Evolutionary conservation across 2,329 filamentous ascomycete species (phyloP).

Genomic region (Cladosporium sp.): DNA sequence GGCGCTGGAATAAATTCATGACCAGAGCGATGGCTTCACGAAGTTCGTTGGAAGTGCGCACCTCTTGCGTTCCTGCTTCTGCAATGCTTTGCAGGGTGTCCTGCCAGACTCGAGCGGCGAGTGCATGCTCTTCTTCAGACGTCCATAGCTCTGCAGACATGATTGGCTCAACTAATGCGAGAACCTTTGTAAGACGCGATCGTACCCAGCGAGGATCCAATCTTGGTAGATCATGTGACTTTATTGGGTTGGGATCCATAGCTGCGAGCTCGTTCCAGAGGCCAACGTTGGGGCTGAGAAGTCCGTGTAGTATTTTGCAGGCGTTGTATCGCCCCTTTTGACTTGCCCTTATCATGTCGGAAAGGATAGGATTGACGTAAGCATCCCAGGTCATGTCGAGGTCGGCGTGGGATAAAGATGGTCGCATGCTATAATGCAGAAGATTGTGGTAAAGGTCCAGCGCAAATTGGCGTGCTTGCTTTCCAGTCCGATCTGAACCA

Average conservation of each 20-base stretch:
- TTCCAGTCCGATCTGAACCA: conserved; percentile 46
- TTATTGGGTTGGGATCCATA: conserved; percentile 46
- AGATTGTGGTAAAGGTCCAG: conserved; percentile 74
- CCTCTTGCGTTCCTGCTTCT: conserved; percentile 72
- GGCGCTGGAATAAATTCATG: conserved; percentile 61
- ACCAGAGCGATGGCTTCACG: conserved; percentile 71
- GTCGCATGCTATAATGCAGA: conserved; percentile 76
- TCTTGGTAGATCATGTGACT: conserved; percentile 71
- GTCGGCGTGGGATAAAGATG: conserved; percentile 59
- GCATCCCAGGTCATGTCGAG: conserved; percentile 75
- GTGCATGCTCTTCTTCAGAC: conserved; percentile 21
- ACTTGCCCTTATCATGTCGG: conserved; percentile 48
- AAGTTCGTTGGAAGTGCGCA: conserved; percentile 81
- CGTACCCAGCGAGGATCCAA: conserved; percentile 86
- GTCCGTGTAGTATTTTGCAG: conserved; percentile 65
- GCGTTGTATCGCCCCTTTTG: conserved; percentile 55
- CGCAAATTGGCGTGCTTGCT: conserved; percentile 50
- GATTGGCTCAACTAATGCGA: conserved; percentile 55
- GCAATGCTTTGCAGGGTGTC: conserved; percentile 59
- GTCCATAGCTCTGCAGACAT: conserved; percentile 45
- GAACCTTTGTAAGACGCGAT: conserved; percentile 61
- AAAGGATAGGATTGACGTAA: conserved; percentile 62
- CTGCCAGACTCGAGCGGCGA: conserved; percentile 26
- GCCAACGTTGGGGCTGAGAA: conserved; percentile 56
- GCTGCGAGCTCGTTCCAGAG: conserved; percentile 74